These are phyloP conservation scores for Amesomyces nigricolor DNA, from an alignment of 2,329 filamentous ascomycete species.

Conservation along the genomic window DNA sequence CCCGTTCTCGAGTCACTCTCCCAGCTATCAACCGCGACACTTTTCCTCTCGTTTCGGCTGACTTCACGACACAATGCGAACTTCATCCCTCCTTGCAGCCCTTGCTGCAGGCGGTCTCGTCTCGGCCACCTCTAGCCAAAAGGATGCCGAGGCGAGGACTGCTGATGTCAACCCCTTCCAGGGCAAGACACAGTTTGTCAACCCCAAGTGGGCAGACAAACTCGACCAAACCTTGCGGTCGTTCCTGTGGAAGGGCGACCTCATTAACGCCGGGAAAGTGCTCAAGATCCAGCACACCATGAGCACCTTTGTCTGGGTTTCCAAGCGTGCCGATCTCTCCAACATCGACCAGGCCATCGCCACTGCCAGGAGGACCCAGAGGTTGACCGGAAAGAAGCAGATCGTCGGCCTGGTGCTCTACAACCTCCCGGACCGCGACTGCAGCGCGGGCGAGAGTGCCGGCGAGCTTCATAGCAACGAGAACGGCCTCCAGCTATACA, in stretches of 20 bases:
- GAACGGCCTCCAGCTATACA: constrained; percentile 37
- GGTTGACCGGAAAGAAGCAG: constrained; percentile 33
- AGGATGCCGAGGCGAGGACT: neutral
- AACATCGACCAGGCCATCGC: constrained; percentile 37
- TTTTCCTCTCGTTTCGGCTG: constrained; percentile 1
- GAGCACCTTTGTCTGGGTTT: constrained; percentile 42
- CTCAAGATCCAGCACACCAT: constrained; percentile 34
- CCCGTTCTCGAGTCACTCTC: neutral
- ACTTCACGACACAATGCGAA: constrained; percentile 17
- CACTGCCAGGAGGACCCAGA: constrained; percentile 34
- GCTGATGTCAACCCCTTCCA: constrained; percentile 39
- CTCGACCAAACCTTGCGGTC: constrained; percentile 35
- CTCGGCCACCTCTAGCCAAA: constrained; percentile 17
- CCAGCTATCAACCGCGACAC: neutral
- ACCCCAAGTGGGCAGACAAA: constrained; percentile 39
- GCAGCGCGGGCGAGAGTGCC: constrained; percentile 38
- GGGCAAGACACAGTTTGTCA: constrained; percentile 43
- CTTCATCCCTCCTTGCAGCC: constrained; percentile 19
- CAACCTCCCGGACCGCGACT: constrained; percentile 42
- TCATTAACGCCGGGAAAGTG: constrained; percentile 34
- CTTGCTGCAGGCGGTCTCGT: constrained; percentile 21
- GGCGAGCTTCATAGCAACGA: constrained; percentile 37
- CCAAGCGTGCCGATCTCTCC: constrained; percentile 32
- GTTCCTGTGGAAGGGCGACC: constrained; percentile 35
- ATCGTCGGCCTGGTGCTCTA: constrained; percentile 42